These are phyloP conservation scores for Solanum arcanum DNA, from an alignment of 257 asterid genomes.

Conservation along the genomic window DNA sequence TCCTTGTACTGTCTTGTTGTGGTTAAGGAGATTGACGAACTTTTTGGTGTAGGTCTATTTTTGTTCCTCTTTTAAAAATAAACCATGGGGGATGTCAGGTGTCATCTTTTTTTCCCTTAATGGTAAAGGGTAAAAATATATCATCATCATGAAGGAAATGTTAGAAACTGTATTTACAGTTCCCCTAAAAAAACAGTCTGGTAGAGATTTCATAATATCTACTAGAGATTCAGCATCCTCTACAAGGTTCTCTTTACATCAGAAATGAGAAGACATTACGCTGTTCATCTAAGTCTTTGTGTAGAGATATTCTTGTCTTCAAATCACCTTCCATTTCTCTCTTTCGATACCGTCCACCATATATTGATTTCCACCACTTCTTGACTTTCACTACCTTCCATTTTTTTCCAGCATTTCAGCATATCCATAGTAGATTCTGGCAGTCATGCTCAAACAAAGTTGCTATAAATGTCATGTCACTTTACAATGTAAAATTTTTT, in stretches of 20 bases:
- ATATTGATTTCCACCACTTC: too few species aligned
- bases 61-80: neutral
- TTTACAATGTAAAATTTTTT: too few species aligned
- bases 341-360: too few species aligned
- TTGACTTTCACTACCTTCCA: too few species aligned
- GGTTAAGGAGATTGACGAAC: neutral
- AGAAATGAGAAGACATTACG: neutral
- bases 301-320: neutral
- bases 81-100: neutral
- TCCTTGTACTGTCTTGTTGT: neutral
- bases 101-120: neutral
- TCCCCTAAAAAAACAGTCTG: neutral
- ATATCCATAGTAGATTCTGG: too few species aligned
- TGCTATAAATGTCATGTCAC: too few species aligned
- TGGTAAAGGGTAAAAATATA: neutral
- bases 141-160: neutral
- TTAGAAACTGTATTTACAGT: neutral
- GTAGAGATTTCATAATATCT: neutral
- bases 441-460: too few species aligned
- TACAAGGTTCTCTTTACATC: neutral
- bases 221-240: neutral
- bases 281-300: neutral
- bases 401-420: too few species aligned
- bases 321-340: too few species aligned
- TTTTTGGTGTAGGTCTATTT: neutral